A percentile compares a stretch with the other conserved stretches of the same genome.
Conservation (phyloP, 139 green algal species). For the Auxenochlorella pyrenoidosa region DNA sequence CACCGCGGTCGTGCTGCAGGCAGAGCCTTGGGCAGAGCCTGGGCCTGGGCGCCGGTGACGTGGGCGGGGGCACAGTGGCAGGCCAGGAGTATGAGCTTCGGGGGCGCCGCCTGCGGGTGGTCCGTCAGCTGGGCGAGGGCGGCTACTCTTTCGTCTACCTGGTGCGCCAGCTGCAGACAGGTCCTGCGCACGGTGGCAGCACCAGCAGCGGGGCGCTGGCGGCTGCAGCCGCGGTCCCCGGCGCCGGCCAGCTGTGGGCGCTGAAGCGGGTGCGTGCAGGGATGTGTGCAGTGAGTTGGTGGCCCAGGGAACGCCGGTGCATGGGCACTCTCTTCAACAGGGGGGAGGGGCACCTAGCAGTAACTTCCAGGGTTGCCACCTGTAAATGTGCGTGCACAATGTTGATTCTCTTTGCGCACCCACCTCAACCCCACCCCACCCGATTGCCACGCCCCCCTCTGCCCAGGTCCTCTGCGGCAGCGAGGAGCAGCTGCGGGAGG, state of each 20-base stretch:
- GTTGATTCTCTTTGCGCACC: not conserved
- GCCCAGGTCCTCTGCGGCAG: conserved; percentile 58
- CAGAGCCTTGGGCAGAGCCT: conserved; percentile 8
- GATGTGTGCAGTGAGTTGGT: too few species aligned
- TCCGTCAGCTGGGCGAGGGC: conserved; percentile 76
- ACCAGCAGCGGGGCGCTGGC: not conserved
- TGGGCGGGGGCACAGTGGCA: not conserved
- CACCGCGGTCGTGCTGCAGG: not conserved
- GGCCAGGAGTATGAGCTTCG: conserved; percentile 18
- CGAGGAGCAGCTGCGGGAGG: conserved; percentile 51
- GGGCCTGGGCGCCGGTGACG: not conserved
- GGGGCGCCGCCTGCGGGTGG: conserved; percentile 39
- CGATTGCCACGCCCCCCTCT: not conserved
- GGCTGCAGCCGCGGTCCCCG: not conserved
- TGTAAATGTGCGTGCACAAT: not conserved
- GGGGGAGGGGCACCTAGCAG: too few species aligned
- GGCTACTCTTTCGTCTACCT: conserved; percentile 87
- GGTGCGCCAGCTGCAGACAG: conserved; percentile 54
- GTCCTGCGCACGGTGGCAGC: not conserved
- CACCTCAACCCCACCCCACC: not conserved
- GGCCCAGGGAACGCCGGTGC: too few species aligned
- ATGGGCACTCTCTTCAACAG: too few species aligned
- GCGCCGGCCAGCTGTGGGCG: conserved; percentile 35
- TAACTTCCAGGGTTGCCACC: too few species aligned
- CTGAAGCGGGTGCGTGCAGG: conserved; percentile 58